Conservation (phyloP, 495 filamentous ascomycete species). For the Lichenothelia convexa region DNA sequence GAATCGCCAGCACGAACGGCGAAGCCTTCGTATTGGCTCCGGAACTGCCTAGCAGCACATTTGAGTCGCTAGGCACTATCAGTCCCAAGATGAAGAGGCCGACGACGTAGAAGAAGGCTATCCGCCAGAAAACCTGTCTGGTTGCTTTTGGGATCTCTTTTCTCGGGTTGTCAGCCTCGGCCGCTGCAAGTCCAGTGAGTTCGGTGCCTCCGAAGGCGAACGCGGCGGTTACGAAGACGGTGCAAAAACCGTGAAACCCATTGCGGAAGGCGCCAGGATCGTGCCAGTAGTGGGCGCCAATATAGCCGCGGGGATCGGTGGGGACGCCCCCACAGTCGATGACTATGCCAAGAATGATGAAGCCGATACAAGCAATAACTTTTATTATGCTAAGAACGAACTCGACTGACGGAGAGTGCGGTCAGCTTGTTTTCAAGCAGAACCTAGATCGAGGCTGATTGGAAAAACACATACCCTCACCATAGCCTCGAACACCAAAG, state of each 20-base stretch:
- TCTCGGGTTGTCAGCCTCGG: constrained; percentile 23
- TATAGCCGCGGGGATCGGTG: constrained; percentile 18
- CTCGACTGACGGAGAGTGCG: constrained; percentile 44
- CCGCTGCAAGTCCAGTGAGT: constrained; percentile 16
- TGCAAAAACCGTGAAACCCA: constrained; percentile 15
- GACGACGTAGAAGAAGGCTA: constrained; percentile 42
- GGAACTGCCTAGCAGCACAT: constrained; percentile 30
- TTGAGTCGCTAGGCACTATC: neutral
- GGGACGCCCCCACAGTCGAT: constrained; percentile 50
- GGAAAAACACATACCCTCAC: constrained; percentile 43
- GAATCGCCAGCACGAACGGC: constrained; percentile 41
- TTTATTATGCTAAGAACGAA: constrained; percentile 22
- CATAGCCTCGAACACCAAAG: constrained; percentile 25
- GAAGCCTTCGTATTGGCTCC: constrained; percentile 35
- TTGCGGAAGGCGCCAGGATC: constrained; percentile 10
- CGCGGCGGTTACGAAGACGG: constrained; percentile 14
- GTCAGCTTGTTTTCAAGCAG: constrained; percentile 46
- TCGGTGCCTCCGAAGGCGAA: constrained; percentile 17
- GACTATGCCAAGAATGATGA: constrained; percentile 58
- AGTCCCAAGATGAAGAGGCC: constrained; percentile 25
- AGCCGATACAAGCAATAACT: constrained; percentile 33
- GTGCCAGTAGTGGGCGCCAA: constrained; percentile 12
- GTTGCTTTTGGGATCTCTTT: constrained; percentile 33
- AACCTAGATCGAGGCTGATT: constrained; percentile 44
- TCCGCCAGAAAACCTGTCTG: constrained; percentile 30